These are phyloP conservation scores for Cyberlindnera saturnus DNA, from an alignment of 805 yeast species.

Conservation along the genomic window DNA sequence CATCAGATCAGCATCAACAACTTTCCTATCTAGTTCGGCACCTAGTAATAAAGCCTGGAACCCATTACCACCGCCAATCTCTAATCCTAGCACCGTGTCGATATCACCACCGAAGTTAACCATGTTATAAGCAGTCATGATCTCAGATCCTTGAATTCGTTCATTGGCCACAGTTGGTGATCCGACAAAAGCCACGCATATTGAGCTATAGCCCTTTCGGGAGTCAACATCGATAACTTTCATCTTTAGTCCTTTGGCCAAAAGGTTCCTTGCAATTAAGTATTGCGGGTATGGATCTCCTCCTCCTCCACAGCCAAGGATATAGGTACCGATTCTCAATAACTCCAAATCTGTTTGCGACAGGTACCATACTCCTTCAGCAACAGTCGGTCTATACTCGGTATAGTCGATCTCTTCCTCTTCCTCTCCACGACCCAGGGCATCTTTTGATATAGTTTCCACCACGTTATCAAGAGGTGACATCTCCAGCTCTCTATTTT, in stretches of 20 bases:
- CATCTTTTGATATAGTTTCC: slow-evolving; percentile 9
- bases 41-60: slow-evolving; percentile 26
- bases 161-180: slow-evolving; percentile 43
- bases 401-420: slow-evolving; percentile 5
- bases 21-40: slow-evolving; percentile 25
- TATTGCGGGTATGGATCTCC: slow-evolving; percentile 42
- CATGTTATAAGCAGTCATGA: slow-evolving; percentile 26
- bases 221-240: slow-evolving; percentile 29
- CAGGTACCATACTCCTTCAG: slow-evolving; percentile 31
- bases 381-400: slow-evolving; percentile 28
- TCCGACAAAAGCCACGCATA: slow-evolving; percentile 35
- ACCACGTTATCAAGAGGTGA: background rate
- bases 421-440: slow-evolving; percentile 1
- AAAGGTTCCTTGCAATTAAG: slow-evolving; percentile 29
- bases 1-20: slow-evolving; percentile 37
- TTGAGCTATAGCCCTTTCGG: slow-evolving; percentile 3
- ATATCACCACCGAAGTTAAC: slow-evolving; percentile 22
- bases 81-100: slow-evolving; percentile 32
- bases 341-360: slow-evolving; percentile 32
- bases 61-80: slow-evolving; percentile 42
- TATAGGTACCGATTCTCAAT: slow-evolving; percentile 37
- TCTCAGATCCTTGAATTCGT: slow-evolving; percentile 34
- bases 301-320: slow-evolving; percentile 49
- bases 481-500: background rate
- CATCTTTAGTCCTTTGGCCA: slow-evolving; percentile 31